phyloP scores from a whole-genome alignment of 495 filamentous ascomycete species.

The Lasiosphaeria hispida region DNA sequence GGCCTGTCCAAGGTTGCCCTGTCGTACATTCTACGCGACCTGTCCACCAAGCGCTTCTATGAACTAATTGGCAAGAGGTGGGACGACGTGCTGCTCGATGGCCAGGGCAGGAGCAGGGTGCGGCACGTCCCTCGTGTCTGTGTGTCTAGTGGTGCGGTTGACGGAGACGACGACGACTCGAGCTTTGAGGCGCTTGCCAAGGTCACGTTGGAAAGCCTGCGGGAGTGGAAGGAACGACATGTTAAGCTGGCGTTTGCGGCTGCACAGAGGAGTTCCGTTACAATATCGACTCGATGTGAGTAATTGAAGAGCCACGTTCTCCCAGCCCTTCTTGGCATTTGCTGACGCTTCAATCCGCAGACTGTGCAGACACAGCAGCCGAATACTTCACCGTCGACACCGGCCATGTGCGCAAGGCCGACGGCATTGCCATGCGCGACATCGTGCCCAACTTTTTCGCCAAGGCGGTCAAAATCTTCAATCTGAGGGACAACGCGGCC shows the following conservation, averaged over 20 bases:
- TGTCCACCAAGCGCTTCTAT: slow-evolving; percentile 25
- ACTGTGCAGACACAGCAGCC: slow-evolving; percentile 23
- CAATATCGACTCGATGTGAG: slow-evolving; percentile 26
- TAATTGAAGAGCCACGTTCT: background rate
- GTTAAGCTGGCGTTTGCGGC: slow-evolving; percentile 26
- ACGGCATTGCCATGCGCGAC: slow-evolving; percentile 30
- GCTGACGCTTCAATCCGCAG: background rate
- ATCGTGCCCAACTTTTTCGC: slow-evolving; percentile 32
- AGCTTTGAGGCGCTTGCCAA: slow-evolving; percentile 20
- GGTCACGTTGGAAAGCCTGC: slow-evolving; percentile 19
- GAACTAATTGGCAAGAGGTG: slow-evolving; percentile 22
- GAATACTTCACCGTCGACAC: slow-evolving; percentile 31
- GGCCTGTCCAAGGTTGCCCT: slow-evolving; percentile 28
- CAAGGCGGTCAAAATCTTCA: slow-evolving; percentile 30
- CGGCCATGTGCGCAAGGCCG: slow-evolving; percentile 28
- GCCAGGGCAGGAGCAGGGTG: background rate
- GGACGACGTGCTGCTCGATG: slow-evolving; percentile 15
- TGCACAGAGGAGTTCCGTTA: slow-evolving; percentile 26
- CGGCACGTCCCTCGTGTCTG: slow-evolving; percentile 18
- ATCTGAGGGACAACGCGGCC: slow-evolving; percentile 21
- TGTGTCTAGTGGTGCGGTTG: slow-evolving; percentile 14
- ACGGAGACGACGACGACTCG: slow-evolving; percentile 17
- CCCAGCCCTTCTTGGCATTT: background rate
- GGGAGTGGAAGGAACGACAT: slow-evolving; percentile 18
- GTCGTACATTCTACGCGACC: slow-evolving; percentile 24